Evolutionary conservation across 208 protist species (phyloP).

Genomic region (Trypanosomatidae sp.): DNA sequence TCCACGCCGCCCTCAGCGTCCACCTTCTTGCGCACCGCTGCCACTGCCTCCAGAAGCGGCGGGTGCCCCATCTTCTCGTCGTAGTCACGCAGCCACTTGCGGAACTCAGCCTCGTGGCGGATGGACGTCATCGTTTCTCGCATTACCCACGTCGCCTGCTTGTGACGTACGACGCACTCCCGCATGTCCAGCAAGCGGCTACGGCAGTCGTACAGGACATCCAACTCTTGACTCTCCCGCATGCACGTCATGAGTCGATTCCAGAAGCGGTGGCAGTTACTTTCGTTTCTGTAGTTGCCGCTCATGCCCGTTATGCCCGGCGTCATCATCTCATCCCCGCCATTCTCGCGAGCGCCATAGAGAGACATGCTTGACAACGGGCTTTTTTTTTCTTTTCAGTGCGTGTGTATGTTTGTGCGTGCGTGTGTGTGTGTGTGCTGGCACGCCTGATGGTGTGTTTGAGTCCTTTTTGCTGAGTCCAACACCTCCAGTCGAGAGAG

Average conservation of each 20-base stretch:
- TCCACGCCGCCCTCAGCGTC: conserved; percentile 74
- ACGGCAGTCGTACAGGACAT: conserved; percentile 89
- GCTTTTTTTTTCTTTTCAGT: not conserved
- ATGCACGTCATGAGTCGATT: conserved; percentile 80
- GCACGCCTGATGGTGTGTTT: not conserved
- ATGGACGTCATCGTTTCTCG: conserved; percentile 84
- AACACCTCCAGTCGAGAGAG: not conserved
- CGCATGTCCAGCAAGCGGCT: conserved; percentile 82
- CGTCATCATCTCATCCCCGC: conserved; percentile 57
- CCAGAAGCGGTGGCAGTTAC: conserved; percentile 83
- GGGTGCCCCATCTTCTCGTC: conserved; percentile 82
- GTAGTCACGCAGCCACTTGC: conserved; percentile 70
- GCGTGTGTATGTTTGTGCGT: not conserved
- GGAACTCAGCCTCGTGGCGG: conserved; percentile 63
- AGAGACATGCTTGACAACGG: conserved; percentile 51
- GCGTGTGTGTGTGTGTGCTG: not conserved
- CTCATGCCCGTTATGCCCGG: conserved; percentile 58
- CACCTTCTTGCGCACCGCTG: conserved; percentile 49
- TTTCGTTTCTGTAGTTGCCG: conserved; percentile 65
- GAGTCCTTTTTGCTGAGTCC: not conserved
- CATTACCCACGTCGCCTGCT: conserved; percentile 86
- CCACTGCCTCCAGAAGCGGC: conserved; percentile 80
- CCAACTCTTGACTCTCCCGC: conserved; percentile 82
- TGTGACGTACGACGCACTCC: conserved; percentile 78
- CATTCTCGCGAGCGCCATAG: conserved; percentile 68